Evolutionary conservation across 306 rosid genomes (phyloP).

Genomic region (Rosa multiflora): DNA sequence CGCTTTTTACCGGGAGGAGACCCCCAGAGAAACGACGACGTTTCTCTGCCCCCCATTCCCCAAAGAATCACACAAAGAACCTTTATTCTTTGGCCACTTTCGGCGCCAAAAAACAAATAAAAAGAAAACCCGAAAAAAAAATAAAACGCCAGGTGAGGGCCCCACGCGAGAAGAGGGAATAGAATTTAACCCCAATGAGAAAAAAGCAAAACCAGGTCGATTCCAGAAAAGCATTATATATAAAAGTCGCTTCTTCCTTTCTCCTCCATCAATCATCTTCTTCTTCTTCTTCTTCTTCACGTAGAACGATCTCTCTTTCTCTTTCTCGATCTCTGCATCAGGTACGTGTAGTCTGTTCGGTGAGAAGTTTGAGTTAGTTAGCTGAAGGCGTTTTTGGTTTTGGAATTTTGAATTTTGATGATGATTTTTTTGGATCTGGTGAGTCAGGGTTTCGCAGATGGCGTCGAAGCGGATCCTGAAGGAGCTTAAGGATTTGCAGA

Average conservation of each 20-base stretch:
- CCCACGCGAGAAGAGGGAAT: slow-evolving; percentile 31
- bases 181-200: slow-evolving; percentile 12
- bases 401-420: slow-evolving; percentile 22
- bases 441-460: slow-evolving; percentile 49
- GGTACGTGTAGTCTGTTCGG: slow-evolving; percentile 18
- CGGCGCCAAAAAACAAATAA: slow-evolving; percentile 17
- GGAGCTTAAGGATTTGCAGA: slow-evolving; percentile 93
- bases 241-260: slow-evolving; percentile 29
- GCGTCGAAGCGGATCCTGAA: slow-evolving; percentile 96
- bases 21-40: background rate
- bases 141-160: slow-evolving; percentile 37
- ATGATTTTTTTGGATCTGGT: slow-evolving; percentile 21
- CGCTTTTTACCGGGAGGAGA: background rate
- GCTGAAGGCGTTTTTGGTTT: background rate
- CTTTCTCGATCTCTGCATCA: background rate
- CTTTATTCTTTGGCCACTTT: slow-evolving; percentile 35
- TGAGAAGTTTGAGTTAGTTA: background rate
- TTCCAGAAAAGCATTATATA: slow-evolving; percentile 33
- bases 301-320: slow-evolving; percentile 1
- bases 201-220: background rate
- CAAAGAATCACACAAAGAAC: background rate
- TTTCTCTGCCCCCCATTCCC: background rate
- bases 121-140: background rate
- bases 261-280: background rate
- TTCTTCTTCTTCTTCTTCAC: background rate